phyloP scores from a whole-genome alignment of 208 protist species.

The Blastocrithidia nonstop region DNA sequence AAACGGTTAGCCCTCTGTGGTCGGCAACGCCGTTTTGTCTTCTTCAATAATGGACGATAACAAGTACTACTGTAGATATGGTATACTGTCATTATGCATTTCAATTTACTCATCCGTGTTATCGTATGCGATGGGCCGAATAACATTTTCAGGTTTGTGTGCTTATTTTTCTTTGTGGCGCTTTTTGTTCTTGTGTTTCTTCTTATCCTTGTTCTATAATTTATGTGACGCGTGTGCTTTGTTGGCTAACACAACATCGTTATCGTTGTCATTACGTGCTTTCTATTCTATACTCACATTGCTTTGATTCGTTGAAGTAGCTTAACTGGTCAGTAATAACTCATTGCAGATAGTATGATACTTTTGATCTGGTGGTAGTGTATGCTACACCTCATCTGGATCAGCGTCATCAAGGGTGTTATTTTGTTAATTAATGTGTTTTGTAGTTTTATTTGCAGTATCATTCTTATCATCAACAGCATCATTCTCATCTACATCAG shows the following conservation, averaged over 20 bases:
- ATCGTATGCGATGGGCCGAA: background rate
- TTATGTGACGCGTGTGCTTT: background rate
- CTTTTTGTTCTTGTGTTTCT: background rate
- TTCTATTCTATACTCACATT: background rate
- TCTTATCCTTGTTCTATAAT: background rate
- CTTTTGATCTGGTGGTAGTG: too few species aligned
- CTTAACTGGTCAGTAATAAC: background rate
- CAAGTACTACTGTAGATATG: constrained; percentile 55
- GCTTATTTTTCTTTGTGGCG: background rate
- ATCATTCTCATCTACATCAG: too few species aligned
- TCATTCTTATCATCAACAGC: too few species aligned
- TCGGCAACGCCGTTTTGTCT: constrained; percentile 30
- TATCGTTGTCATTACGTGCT: too few species aligned
- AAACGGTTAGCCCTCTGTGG: constrained; percentile 45
- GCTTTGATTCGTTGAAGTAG: background rate
- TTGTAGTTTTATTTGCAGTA: too few species aligned
- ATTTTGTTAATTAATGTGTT: too few species aligned
- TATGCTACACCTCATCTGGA: too few species aligned
- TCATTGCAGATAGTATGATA: background rate
- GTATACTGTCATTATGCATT: too few species aligned
- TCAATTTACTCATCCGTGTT: background rate
- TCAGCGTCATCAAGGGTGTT: too few species aligned
- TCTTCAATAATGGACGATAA: constrained; percentile 30
- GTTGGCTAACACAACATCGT: background rate
- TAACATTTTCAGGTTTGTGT: background rate